Percentiles rank a stretch among this genome's conserved stretches.
These are phyloP conservation scores for Penstemon newberryi DNA, from an alignment of 257 asterid species.

Conservation along the genomic window DNA sequence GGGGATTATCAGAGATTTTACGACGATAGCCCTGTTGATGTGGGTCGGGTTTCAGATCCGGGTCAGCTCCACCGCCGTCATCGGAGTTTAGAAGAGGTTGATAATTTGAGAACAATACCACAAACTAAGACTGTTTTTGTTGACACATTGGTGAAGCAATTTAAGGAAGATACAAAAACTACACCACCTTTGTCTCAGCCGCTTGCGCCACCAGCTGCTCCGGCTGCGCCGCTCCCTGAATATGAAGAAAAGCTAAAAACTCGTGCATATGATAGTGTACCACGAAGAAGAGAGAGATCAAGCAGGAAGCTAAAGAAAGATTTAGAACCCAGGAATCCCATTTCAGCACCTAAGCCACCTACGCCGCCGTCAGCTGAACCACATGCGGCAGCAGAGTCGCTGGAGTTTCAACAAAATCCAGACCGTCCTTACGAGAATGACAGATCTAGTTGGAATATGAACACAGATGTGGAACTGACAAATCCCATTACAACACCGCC, in stretches of 20 bases:
- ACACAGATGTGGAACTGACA: conserved; percentile 32
- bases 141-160: conserved; percentile 42
- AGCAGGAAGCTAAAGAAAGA: conserved; percentile 35
- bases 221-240: background rate
- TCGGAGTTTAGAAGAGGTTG: conserved; percentile 58
- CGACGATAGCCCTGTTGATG: conserved; percentile 57
- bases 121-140: conserved; percentile 38
- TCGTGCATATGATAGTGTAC: conserved; percentile 20
- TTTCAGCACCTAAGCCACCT: conserved; percentile 33
- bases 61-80: conserved; percentile 55
- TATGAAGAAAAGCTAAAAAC: conserved; percentile 22
- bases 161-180: conserved; percentile 18
- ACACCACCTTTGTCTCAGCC: conserved; percentile 24
- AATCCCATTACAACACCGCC: conserved; percentile 36
- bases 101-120: conserved; percentile 27
- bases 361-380: conserved; percentile 40
- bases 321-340: conserved; percentile 31
- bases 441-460: conserved; percentile 39
- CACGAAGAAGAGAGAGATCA: conserved; percentile 40
- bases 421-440: conserved; percentile 36
- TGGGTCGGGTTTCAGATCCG: conserved; percentile 38
- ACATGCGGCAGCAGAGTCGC: conserved; percentile 29
- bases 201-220: conserved; percentile 18
- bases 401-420: conserved; percentile 32
- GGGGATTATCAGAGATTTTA: conserved; percentile 45